A percentile compares a stretch with the other conserved stretches of the same genome.
phyloP scores from a whole-genome alignment of 108 stramenopile genomes.

The Fragilaria radians region DNA sequence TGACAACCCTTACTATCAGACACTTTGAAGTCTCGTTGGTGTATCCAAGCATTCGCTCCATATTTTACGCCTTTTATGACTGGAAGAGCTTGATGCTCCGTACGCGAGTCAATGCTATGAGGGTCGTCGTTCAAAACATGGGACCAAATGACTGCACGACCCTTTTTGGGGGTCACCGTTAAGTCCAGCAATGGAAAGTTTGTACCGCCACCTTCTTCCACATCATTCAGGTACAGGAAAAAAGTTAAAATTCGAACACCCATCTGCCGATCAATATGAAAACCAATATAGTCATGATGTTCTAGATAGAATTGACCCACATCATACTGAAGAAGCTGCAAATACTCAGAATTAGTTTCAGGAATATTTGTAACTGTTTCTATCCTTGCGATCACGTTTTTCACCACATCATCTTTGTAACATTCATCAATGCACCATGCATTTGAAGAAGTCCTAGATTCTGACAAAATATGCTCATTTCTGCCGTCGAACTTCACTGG shows the following conservation, averaged over 20 bases:
- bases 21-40: conserved; percentile 58
- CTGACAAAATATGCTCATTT: conserved; percentile 31
- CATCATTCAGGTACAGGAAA: conserved; percentile 87
- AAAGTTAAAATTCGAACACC: conserved; percentile 83
- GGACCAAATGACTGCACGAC: conserved; percentile 84
- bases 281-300: conserved; percentile 39
- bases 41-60: conserved; percentile 90
- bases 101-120: conserved; percentile 50
- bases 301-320: conserved; percentile 21
- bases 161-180: conserved; percentile 68
- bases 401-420: conserved; percentile 9
- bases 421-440: conserved; percentile 20
- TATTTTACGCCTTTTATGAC: conserved; percentile 76
- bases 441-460: conserved; percentile 21
- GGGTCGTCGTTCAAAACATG: conserved; percentile 56
- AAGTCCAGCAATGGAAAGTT: conserved; percentile 54
- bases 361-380: conserved; percentile 33
- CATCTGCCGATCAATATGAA: conserved; percentile 27
- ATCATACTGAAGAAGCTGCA: conserved; percentile 58
- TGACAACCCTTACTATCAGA: conserved; percentile 18
- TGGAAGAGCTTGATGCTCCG: conserved; percentile 74
- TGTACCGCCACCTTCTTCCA: conserved; percentile 81
- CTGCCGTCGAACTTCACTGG: conserved; percentile 51
- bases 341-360: conserved; percentile 47
- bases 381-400: conserved; percentile 37